Evolutionary conservation across 306 rosid genomes (phyloP).

Genomic region (Quercus aquifolioides): DNA sequence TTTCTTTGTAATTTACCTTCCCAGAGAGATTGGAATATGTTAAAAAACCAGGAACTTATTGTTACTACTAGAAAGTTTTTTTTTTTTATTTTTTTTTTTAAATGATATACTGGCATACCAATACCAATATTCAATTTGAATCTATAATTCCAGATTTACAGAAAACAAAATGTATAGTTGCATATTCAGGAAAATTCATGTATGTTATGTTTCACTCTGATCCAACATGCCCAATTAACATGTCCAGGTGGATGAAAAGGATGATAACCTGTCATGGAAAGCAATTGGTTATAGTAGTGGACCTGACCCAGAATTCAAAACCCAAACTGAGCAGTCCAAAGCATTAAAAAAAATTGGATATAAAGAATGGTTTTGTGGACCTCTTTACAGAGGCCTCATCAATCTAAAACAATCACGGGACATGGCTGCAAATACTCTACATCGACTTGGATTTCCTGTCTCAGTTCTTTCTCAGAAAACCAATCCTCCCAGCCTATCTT

Average conservation of each 20-base stretch:
- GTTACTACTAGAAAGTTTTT: no score
- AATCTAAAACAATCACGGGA: constrained; percentile 38
- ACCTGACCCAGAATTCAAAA: constrained; percentile 59
- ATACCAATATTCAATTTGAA: no score
- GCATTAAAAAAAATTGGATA: constrained; percentile 2
- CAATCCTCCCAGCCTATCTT: constrained; percentile 13
- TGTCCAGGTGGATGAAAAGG: constrained; percentile 61
- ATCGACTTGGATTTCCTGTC: constrained; percentile 42
- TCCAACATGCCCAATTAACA: background rate
- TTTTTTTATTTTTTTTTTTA: no score
- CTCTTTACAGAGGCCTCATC: constrained; percentile 60
- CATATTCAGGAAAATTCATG: background rate
- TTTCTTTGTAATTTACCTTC: no score
- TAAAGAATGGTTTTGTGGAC: constrained; percentile 50
- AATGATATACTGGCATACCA: no score
- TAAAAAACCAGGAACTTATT: no score
- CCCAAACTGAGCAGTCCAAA: constrained; percentile 20
- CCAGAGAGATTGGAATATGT: no score
- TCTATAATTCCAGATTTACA: no score
- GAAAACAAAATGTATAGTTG: background rate
- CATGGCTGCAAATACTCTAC: constrained; percentile 37
- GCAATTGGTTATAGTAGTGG: constrained; percentile 66
- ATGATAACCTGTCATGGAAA: constrained; percentile 58
- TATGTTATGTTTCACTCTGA: background rate
- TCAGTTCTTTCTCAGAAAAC: constrained; percentile 25